Base-by-base conservation (phyloP, 208 protist genomes). In the Vickermania spadyakhi region DNA sequence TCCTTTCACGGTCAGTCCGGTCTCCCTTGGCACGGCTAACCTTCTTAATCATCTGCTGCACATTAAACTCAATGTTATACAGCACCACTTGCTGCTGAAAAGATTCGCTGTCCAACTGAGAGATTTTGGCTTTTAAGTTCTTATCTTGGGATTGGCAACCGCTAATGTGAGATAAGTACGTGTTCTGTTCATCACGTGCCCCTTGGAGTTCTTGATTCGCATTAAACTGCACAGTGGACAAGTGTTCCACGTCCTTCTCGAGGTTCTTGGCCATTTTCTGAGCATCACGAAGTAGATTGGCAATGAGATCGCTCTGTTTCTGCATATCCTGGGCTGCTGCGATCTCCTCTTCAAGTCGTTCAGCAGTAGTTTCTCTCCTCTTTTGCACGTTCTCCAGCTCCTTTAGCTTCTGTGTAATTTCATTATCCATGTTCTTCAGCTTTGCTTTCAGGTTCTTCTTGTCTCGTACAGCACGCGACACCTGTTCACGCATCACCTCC, bases 11-110 rank as follows among this genome's bases (percentile, higher is more conserved):
- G 61, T 96, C 90, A 1, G 85, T 93, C 31, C 90, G 80, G 77
- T 96, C 86, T 14, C 93, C 90, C 49, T 86, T 82, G 50, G 86
- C 86, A 22, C 88, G 79, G 52, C 79, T 83, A 18, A 97, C 91
- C 68, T 96, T 97, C 61, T 93, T 86, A 71, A 97, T 88, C 84
- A 98, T 94, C 77, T 97, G 91, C 84, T 98, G 94, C 28, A 97
- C 79, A 53, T 79, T 89, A 62, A 96, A 98, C 77, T 98, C 93
- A 26, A 96, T 86, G 68, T 84, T 91, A 81, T 98, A 98, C 36
- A 98, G 77, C 3, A 97, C 62, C 49, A 96, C 88, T 70, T 97
- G 92, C 72, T 96, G 93, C 62, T 90, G 73, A 54, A 96, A 85
- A 30, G 86, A 79, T 60, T 94, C 84, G 11, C 55, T 51, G 63